A percentile compares a stretch with the other conserved stretches of the same genome.
These are phyloP conservation scores for Lachnellula willkommii DNA, from an alignment of 2,329 filamentous ascomycete genomes.

Conservation along the genomic window DNA sequence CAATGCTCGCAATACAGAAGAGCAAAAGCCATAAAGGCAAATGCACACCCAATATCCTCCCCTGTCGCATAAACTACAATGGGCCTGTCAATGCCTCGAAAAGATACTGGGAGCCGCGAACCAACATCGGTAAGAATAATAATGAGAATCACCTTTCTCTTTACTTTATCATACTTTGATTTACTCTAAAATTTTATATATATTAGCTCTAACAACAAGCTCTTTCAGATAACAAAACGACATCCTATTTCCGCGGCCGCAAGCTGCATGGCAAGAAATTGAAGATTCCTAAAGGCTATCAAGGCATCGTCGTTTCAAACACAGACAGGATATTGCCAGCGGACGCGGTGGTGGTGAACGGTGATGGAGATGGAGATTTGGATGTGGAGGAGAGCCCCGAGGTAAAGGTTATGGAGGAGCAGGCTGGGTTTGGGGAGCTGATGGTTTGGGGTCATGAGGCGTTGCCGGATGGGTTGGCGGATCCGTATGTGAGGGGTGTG, in stretches of 20 bases:
- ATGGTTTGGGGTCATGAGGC: conserved; percentile 81
- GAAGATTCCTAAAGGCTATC: conserved; percentile 65
- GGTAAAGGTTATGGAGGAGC: conserved; percentile 54
- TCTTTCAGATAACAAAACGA: conserved; percentile 44
- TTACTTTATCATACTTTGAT: too few species aligned
- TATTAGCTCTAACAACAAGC: not conserved
- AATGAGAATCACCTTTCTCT: too few species aligned
- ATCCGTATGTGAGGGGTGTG: conserved; percentile 69
- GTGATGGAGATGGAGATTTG: conserved; percentile 36
- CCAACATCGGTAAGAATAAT: conserved; percentile 36
- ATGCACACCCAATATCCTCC: conserved; percentile 60
- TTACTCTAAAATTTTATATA: too few species aligned
- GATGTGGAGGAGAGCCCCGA: conserved; percentile 44
- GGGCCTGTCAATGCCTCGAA: conserved; percentile 60
- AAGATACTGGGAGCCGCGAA: conserved; percentile 65
- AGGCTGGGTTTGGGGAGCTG: conserved; percentile 67
- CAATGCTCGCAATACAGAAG: conserved; percentile 29
- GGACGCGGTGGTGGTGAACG: conserved; percentile 11
- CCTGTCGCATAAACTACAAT: conserved; percentile 74
- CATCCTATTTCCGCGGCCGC: conserved; percentile 71
- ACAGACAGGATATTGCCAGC: conserved; percentile 35
- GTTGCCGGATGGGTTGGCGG: conserved; percentile 53
- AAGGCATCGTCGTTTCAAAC: conserved; percentile 55
- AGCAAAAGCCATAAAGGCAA: conserved; percentile 23
- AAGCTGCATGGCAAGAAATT: conserved; percentile 66